Evolutionary conservation across 257 asterid species (phyloP).

Genomic region (Schizonepeta tenuifolia): DNA sequence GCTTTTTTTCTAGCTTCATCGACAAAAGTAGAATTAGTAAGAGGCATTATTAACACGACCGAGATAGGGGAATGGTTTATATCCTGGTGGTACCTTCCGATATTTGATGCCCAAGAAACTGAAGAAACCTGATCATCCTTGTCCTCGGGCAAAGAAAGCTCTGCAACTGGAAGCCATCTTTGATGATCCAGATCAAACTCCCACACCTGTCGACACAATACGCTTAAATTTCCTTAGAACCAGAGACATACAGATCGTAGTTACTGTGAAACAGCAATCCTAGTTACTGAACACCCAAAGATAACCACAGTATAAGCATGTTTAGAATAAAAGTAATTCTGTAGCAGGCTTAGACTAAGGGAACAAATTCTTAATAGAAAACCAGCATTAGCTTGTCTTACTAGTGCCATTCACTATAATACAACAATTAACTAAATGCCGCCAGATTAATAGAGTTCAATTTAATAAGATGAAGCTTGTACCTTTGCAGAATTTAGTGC

Average conservation of each 20-base stretch:
- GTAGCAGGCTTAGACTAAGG: neutral
- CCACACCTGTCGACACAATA: slow-evolving; percentile 71
- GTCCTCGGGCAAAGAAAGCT: slow-evolving; percentile 79
- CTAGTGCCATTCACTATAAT: neutral
- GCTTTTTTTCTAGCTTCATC: slow-evolving; percentile 4
- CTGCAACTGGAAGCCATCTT: slow-evolving; percentile 99
- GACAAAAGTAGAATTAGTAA: neutral
- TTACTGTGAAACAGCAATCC: slow-evolving; percentile 6
- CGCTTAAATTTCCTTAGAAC: slow-evolving; percentile 24
- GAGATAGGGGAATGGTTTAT: neutral
- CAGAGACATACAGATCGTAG: neutral
- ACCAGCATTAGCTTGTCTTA: neutral
- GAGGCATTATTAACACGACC: neutral
- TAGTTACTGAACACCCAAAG: neutral
- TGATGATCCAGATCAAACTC: slow-evolving; percentile 96
- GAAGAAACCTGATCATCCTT: slow-evolving; percentile 65
- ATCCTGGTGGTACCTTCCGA: slow-evolving; percentile 64
- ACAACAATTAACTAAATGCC: neutral
- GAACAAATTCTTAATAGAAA: neutral
- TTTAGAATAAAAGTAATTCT: neutral
- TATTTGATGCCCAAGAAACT: slow-evolving; percentile 94
- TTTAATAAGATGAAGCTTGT: slow-evolving; percentile 13
- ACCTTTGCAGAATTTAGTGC: slow-evolving; percentile 88
- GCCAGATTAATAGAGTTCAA: neutral
- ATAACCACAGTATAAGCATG: slow-evolving; percentile 2